A percentile compares a stretch with the other conserved stretches of the same genome.
Evolutionary conservation across 2,329 filamentous ascomycete species (phyloP).

Genomic region (Trichoderma lentiforme): DNA sequence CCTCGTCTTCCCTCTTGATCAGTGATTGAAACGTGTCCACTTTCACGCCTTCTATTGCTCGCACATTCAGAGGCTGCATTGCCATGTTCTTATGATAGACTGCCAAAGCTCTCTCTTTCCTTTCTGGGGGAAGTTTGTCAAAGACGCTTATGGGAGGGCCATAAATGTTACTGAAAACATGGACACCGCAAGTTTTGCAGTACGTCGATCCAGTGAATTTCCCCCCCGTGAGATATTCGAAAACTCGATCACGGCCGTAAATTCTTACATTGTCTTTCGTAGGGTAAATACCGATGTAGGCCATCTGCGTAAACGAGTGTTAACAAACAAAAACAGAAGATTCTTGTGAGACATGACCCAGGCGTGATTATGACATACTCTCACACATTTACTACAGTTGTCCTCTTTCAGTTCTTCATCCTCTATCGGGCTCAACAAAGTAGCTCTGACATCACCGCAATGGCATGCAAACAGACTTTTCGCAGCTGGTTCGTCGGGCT

Average conservation of each 20-base stretch:
- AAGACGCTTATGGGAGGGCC: slow-evolving; percentile 30
- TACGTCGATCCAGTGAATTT: slow-evolving; percentile 23
- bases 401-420: slow-evolving; percentile 41
- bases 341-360: too few relatives aligned
- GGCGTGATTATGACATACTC: slow-evolving; percentile 21
- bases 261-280: slow-evolving; percentile 28
- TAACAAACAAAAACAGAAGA: background rate
- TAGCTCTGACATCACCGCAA: slow-evolving; percentile 26
- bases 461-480: slow-evolving; percentile 27
- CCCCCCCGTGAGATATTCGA: slow-evolving; percentile 25
- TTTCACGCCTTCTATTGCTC: slow-evolving; percentile 25
- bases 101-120: slow-evolving; percentile 22
- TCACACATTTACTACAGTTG: slow-evolving; percentile 35
- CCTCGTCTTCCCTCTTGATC: slow-evolving; percentile 24
- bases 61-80: slow-evolving; percentile 28
- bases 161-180: slow-evolving; percentile 28
- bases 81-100: slow-evolving; percentile 26
- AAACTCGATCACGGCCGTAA: slow-evolving; percentile 25
- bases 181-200: slow-evolving; percentile 32
- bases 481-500: background rate
- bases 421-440: slow-evolving; percentile 30
- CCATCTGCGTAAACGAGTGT: slow-evolving; percentile 21
- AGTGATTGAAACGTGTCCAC: background rate
- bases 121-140: slow-evolving; percentile 27
- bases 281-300: slow-evolving; percentile 30